Base-by-base conservation (phyloP, 1,284 basidiomycete species). In the Trichosporon ovoides region DNA sequence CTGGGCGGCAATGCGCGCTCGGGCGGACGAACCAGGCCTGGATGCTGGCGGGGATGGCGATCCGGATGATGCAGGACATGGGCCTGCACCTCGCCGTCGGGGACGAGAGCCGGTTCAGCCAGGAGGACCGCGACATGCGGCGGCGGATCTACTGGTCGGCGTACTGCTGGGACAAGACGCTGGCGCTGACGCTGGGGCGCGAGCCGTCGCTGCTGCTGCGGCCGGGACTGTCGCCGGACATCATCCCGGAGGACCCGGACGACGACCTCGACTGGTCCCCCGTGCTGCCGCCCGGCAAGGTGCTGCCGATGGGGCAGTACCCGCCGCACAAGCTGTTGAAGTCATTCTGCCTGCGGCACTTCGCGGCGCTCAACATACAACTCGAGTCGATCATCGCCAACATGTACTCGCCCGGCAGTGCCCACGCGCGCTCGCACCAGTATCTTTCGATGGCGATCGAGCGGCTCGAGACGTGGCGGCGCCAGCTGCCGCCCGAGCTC, bases 41-140 rank as follows among this genome's bases (percentile, higher is more conserved):
- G 64, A 55, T 66, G 40, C 63, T 66, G 13, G 63, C 64, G 0
- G 64, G 64, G 3, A 57, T 66, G 58, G 64, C 58, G 43, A 60
- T 66, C 35, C 38, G 65, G n/a, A 64, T 66, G 62, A 64, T 66
- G 54, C 65, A 66, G 37, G 65, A 66, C 35, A 56, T 66, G 7
- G 64, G 64, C 14, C 63, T 66, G 52, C 64, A 66, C 36, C 58
- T 66, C 16, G 60, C 64, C 2, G 61, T 63, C 38, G 64, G 61
- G n/a, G 60, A 66, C 18, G 62, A 58, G 3, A 18, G 50, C n/a
- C 58, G 61, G 16, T 53, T 66, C 19, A 57, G 59, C 24, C 62
- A 63, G 46, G 64, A 66, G 46, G 56, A 52, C n/a, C 55, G 61
- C 28, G 55, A 62, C 38, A 55, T 64, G 54, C 60, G 64, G 20